These are phyloP conservation scores for Russula ochroleuca DNA, from an alignment of 768 basidiomycete species.

Conservation along the genomic window DNA sequence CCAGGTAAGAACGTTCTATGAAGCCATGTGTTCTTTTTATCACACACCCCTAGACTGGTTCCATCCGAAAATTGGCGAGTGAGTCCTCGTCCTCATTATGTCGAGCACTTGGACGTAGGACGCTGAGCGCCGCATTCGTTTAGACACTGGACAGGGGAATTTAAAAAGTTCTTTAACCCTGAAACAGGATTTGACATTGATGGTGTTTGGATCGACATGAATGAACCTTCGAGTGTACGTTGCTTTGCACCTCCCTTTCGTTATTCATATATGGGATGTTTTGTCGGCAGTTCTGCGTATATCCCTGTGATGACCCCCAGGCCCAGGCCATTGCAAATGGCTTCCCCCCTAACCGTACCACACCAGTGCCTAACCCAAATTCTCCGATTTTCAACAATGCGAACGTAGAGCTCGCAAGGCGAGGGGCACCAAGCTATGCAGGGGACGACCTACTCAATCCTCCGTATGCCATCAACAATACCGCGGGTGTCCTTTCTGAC, in stretches of 20 bases:
- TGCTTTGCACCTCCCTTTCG: too few relatives aligned
- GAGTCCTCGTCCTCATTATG: conserved; percentile 26
- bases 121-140: background rate
- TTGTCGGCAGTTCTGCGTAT: conserved; percentile 52
- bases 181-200: conserved; percentile 58
- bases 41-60: conserved; percentile 49
- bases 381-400: conserved; percentile 46
- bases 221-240: conserved; percentile 62
- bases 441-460: conserved; percentile 45
- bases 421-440: conserved; percentile 26
- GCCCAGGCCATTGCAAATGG: conserved; percentile 49
- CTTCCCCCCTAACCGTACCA: conserved; percentile 51
- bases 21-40: background rate
- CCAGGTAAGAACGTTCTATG: conserved; percentile 40
- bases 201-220: conserved; percentile 75
- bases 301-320: conserved; percentile 59
- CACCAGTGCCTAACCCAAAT: conserved; percentile 49
- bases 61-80: conserved; percentile 49
- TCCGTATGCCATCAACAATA: conserved; percentile 58
- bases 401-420: conserved; percentile 29
- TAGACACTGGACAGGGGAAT: conserved; percentile 63
- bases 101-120: background rate
- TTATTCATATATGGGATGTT: background rate
- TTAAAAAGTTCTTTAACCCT: conserved; percentile 51
- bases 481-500: conserved; percentile 45